Evolutionary conservation across 768 basidiomycete genomes (phyloP).

Genomic region (Boletus bicolor): DNA sequence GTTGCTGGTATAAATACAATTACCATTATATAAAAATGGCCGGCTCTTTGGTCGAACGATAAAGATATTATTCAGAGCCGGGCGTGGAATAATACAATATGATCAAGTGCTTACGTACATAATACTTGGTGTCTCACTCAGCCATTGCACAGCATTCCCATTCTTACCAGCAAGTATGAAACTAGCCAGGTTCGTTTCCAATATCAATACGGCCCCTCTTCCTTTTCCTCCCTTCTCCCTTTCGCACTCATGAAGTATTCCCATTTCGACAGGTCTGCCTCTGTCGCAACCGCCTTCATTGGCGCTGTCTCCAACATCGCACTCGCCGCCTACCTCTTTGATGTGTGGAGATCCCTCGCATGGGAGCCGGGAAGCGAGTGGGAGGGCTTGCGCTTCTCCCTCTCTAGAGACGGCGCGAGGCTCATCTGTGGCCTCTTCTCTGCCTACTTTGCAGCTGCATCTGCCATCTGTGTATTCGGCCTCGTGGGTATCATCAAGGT

Average conservation of each 20-base stretch:
- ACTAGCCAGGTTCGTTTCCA: not conserved
- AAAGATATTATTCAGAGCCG: too few species aligned
- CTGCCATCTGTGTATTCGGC: conserved; percentile 62
- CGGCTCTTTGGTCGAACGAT: too few species aligned
- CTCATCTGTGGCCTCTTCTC: conserved; percentile 61
- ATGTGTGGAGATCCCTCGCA: conserved; percentile 41
- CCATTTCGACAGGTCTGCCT: conserved; percentile 32
- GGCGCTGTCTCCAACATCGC: conserved; percentile 41
- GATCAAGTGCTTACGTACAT: not conserved
- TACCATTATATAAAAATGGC: too few species aligned
- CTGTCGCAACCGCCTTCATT: conserved; percentile 36
- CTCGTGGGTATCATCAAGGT: conserved; percentile 71
- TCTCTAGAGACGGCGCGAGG: conserved; percentile 41
- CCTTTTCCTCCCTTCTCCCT: not conserved
- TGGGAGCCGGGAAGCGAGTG: conserved; percentile 51
- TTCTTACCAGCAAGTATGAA: conserved; percentile 1
- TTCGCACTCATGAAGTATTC: conserved; percentile 3
- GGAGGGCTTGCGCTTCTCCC: conserved; percentile 41
- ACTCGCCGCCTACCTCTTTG: conserved; percentile 40
- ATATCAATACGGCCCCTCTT: not conserved
- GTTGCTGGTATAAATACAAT: too few species aligned
- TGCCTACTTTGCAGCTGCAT: conserved; percentile 63
- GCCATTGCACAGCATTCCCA: conserved; percentile 6
- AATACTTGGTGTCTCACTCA: conserved; percentile 8
- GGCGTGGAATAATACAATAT: too few species aligned